Evolutionary conservation across 176 grass and related monocot species (phyloP).

Genomic region (Cenchrus fungigraminus): DNA sequence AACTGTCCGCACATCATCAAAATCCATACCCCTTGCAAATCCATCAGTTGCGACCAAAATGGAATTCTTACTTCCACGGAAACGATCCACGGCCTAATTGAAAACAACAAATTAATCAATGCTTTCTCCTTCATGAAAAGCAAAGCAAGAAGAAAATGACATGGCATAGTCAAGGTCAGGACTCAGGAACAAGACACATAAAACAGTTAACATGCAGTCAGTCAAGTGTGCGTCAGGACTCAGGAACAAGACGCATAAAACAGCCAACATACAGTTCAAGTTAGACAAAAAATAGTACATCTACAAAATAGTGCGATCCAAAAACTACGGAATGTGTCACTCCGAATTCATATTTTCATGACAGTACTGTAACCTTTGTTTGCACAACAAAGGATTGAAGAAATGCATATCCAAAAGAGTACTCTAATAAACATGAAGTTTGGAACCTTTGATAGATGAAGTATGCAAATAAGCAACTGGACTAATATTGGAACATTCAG

Average conservation of each 20-base stretch:
- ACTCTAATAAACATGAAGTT: slow-evolving; percentile 17
- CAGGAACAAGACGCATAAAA: too few relatives aligned
- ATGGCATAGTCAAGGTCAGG: not conserved
- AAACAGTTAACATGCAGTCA: too few relatives aligned
- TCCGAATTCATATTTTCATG: too few relatives aligned
- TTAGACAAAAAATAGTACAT: not conserved
- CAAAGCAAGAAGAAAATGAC: not conserved
- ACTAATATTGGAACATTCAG: slow-evolving; percentile 3
- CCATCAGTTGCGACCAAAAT: slow-evolving; percentile 89
- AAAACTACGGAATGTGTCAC: not conserved
- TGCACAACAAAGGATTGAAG: too few relatives aligned
- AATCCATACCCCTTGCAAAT: slow-evolving; percentile 88
- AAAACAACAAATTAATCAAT: slow-evolving; percentile 26
- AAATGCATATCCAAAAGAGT: too few relatives aligned
- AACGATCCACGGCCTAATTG: slow-evolving; percentile 81
- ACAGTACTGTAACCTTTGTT: too few relatives aligned
- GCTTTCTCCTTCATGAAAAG: slow-evolving; percentile 19
- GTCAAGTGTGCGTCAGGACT: not conserved
- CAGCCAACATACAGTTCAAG: too few relatives aligned
- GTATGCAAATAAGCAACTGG: not conserved
- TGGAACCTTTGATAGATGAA: not conserved
- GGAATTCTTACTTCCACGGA: slow-evolving; percentile 74
- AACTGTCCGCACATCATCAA: slow-evolving; percentile 87
- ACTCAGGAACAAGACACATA: too few relatives aligned
- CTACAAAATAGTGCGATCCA: slow-evolving; percentile 1